Evolutionary conservation across 345 rosid genomes (phyloP).

Genomic region (Eucalyptus shirleyi): DNA sequence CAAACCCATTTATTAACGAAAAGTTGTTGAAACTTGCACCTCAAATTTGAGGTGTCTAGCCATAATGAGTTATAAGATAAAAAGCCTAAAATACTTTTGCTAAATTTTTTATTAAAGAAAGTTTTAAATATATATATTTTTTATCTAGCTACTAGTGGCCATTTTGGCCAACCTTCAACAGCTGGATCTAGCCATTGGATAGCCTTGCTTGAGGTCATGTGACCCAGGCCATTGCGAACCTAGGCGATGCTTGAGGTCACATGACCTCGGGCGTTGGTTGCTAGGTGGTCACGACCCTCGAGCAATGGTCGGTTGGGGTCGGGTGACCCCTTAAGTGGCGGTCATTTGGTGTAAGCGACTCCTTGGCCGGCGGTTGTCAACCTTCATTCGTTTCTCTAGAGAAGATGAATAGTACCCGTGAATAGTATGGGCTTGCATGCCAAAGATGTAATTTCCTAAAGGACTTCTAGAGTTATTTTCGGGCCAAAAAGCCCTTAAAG

Average conservation of each 20-base stretch:
- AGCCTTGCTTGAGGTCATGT: rapidly evolving
- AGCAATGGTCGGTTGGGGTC: rapidly evolving
- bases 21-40: no score
- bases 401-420: no score
- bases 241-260: rapidly evolving
- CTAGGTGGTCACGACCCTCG: rapidly evolving
- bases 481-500: rapidly evolving
- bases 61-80: no score
- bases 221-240: rapidly evolving
- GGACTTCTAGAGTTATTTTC: rapidly evolving
- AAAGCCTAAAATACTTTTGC: no score
- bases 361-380: rapidly evolving
- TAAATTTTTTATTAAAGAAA: no score
- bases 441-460: no score
- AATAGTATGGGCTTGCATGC: no score
- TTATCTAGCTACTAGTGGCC: no score
- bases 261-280: rapidly evolving
- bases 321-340: rapidly evolving
- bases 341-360: rapidly evolving
- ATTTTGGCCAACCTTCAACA: rapidly evolving
- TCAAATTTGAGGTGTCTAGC: no score
- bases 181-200: rapidly evolving
- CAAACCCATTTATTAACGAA: no score
- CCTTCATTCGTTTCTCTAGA: no score
- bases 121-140: no score